Conservation (phyloP, 768 basidiomycete species). For the Kwoniella dejecticola region DNA sequence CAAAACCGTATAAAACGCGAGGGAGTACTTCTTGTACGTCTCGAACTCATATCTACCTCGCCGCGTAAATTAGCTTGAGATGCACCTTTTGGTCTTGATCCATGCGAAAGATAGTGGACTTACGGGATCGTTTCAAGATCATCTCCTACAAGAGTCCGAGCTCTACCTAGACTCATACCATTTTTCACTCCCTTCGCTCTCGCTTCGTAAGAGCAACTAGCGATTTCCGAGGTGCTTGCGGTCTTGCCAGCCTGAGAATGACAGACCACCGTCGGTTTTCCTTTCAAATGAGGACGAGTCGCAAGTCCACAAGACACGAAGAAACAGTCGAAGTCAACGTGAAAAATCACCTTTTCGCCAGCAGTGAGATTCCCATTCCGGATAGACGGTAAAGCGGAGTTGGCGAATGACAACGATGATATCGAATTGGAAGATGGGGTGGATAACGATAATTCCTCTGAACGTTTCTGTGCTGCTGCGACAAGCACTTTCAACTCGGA, state of each 20-base stretch:
- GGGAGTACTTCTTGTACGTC: conserved; percentile 80
- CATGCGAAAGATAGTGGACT: conserved; percentile 25
- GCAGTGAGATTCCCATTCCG: conserved; percentile 8
- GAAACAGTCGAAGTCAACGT: conserved; percentile 81
- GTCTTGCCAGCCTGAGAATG: conserved; percentile 81
- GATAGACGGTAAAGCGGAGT: conserved; percentile 38
- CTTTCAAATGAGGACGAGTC: conserved; percentile 74
- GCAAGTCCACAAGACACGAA: conserved; percentile 91
- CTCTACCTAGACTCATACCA: conserved; percentile 72
- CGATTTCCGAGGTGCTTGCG: conserved; percentile 81
- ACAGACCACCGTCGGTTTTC: conserved; percentile 91
- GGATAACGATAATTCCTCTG: conserved; percentile 44
- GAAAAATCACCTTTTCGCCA: conserved; percentile 60
- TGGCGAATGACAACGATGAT: conserved; percentile 39
- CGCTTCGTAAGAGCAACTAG: conserved; percentile 92
- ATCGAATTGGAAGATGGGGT: conserved; percentile 28
- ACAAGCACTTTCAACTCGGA: conserved; percentile 80
- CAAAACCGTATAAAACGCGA: conserved; percentile 88
- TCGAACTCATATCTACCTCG: conserved; percentile 77
- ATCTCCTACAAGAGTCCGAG: conserved; percentile 45
- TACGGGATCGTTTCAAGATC: conserved; percentile 59
- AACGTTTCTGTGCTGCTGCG: conserved; percentile 71
- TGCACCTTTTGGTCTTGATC: background rate
- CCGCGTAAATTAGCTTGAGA: conserved; percentile 6
- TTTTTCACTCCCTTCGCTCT: conserved; percentile 82